Evolutionary conservation across 176 grass and related monocot genomes (phyloP).

Genomic region (Aegilops longissima): DNA sequence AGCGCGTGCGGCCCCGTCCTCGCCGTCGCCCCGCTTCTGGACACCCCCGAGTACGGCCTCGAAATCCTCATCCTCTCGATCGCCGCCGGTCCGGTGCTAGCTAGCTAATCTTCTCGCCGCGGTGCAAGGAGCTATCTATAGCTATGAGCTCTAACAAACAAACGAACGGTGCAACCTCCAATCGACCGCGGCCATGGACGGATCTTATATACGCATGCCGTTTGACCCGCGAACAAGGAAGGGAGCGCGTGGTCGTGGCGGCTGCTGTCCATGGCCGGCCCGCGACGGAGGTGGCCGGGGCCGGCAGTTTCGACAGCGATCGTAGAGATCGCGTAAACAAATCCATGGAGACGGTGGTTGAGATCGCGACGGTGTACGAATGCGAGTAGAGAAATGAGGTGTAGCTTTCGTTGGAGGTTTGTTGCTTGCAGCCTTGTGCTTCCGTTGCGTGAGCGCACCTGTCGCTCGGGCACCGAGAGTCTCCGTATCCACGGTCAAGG

Average conservation of each 20-base stretch:
- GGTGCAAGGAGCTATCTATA: background rate
- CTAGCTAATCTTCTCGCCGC: background rate
- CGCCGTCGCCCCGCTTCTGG: conserved; percentile 40
- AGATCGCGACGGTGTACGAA: background rate
- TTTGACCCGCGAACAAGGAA: conserved; percentile 3
- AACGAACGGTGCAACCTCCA: background rate
- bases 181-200: background rate
- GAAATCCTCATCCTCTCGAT: conserved; percentile 46
- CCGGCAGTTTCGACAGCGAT: conserved; percentile 37
- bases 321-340: background rate
- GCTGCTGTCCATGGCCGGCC: conserved; percentile 39
- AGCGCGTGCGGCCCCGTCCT: conserved; percentile 67
- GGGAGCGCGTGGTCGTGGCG: background rate
- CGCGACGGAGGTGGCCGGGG: conserved; percentile 33
- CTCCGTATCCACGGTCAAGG: background rate
- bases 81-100: background rate
- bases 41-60: conserved; percentile 51
- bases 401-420: background rate
- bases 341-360: background rate
- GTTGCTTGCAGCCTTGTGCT: background rate
- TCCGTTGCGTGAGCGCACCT: background rate
- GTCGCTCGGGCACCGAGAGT: background rate
- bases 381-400: background rate
- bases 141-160: background rate
- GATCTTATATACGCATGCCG: conserved; percentile 3